Evolutionary conservation across 192 early-diverging fungal genomes (phyloP).

Genomic region (Backusella westeae): DNA sequence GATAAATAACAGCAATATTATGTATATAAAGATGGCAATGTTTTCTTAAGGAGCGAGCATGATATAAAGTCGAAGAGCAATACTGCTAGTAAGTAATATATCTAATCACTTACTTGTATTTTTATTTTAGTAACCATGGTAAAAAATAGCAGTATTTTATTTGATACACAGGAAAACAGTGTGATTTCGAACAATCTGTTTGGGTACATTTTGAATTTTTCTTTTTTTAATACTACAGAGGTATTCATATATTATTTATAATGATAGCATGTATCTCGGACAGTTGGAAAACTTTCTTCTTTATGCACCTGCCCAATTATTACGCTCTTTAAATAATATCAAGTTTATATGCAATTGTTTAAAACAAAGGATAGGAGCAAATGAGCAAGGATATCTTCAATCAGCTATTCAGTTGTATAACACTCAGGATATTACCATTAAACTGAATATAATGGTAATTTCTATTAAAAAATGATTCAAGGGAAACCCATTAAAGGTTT

Average conservation of each 20-base stretch:
- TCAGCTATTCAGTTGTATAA: constrained; percentile 19
- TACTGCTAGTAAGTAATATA: constrained; percentile 13
- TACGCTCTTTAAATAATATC: background rate
- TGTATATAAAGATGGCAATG: constrained; percentile 14
- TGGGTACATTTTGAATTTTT: constrained; percentile 7
- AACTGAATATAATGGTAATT: constrained; percentile 23
- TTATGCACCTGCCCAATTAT: background rate
- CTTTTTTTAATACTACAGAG: background rate
- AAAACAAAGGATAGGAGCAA: background rate
- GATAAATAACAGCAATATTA: no score
- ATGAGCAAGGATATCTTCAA: constrained; percentile 17
- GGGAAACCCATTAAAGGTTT: background rate
- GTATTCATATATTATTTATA: background rate
- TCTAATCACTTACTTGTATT: background rate
- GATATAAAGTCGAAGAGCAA: constrained; percentile 2
- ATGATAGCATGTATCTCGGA: constrained; percentile 18
- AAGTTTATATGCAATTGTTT: constrained; percentile 6
- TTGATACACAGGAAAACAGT: constrained; percentile 16
- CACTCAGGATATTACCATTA: constrained; percentile 22
- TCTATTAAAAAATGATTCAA: background rate
- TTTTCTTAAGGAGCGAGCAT: constrained; percentile 9
- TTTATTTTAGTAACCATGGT: background rate
- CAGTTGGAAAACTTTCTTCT: background rate
- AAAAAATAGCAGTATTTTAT: constrained; percentile 12
- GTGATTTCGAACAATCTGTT: constrained; percentile 25